A percentile compares a stretch with the other conserved stretches of the same genome.
phyloP scores from a whole-genome alignment of 805 yeast genomes.

The Lachancea dasiensis region DNA sequence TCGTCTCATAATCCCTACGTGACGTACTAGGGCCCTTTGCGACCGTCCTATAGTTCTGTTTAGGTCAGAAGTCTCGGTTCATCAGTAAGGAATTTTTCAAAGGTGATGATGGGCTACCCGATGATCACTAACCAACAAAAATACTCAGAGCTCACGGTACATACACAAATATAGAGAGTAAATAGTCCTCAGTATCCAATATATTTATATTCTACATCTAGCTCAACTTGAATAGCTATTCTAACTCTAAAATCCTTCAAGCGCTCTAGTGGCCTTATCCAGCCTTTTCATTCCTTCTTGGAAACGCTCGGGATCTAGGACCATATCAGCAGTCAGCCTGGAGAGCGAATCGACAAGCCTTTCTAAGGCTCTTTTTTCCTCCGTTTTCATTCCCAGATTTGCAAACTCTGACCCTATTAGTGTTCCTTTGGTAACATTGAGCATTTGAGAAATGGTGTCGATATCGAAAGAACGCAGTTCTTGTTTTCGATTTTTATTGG shows the following conservation, averaged over 20 bases:
- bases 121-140: no score
- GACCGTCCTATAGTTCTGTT: no score
- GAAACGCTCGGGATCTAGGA: slow-evolving; percentile 72
- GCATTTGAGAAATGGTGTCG: slow-evolving; percentile 33
- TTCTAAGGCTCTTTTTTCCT: slow-evolving; percentile 75
- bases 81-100: no score
- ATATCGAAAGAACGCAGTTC: slow-evolving; percentile 24
- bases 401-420: slow-evolving; percentile 56
- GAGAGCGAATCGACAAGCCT: slow-evolving; percentile 81
- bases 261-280: slow-evolving; percentile 73
- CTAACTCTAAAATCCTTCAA: slow-evolving; percentile 70
- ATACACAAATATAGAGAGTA: background rate
- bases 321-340: slow-evolving; percentile 85
- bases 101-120: no score
- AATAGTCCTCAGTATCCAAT: background rate
- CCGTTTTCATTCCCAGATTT: slow-evolving; percentile 62
- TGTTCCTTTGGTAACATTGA: slow-evolving; percentile 38
- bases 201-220: background rate
- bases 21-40: no score
- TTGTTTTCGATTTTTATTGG: slow-evolving; percentile 7
- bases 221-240: no score
- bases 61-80: no score
- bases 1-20: slow-evolving; percentile 1
- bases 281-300: slow-evolving; percentile 75
- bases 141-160: no score